Evolutionary conservation across 441 rosid genomes (phyloP).

Genomic region (Euphorbia schlechtendalii): DNA sequence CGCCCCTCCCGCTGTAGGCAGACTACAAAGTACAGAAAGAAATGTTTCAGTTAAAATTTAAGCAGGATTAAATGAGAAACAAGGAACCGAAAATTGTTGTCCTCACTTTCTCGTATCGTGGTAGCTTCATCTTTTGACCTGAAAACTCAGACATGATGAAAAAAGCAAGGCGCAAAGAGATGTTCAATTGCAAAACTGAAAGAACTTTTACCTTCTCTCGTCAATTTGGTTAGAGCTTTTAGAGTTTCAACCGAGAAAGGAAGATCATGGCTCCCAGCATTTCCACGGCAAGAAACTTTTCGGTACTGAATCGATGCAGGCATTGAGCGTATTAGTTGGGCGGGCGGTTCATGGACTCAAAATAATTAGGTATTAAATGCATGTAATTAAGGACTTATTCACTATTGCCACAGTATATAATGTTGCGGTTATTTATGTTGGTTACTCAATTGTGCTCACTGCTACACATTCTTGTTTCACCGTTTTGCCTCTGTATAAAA

Average conservation of each 20-base stretch:
- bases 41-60: constrained; percentile 11
- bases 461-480: no score
- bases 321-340: no score
- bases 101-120: constrained; percentile 83
- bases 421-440: no score
- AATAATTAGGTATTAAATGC: no score
- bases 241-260: constrained; percentile 67
- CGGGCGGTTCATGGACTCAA: no score
- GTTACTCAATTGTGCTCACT: no score
- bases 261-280: constrained; percentile 99
- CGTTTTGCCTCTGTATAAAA: no score
- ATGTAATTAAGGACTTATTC: no score
- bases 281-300: constrained; percentile 45
- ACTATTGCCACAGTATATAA: no score
- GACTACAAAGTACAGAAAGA: constrained; percentile 51
- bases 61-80: neutral
- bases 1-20: constrained; percentile 83
- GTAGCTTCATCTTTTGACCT: constrained; percentile 90
- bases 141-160: constrained; percentile 24
- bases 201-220: constrained; percentile 54
- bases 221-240: constrained; percentile 45
- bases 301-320: no score
- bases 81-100: constrained; percentile 7
- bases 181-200: constrained; percentile 6
- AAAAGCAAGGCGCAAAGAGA: constrained; percentile 2